Evolutionary conservation across 1,139 yeast species (phyloP).

Genomic region (Yamadazyma spencermartinsiae): DNA sequence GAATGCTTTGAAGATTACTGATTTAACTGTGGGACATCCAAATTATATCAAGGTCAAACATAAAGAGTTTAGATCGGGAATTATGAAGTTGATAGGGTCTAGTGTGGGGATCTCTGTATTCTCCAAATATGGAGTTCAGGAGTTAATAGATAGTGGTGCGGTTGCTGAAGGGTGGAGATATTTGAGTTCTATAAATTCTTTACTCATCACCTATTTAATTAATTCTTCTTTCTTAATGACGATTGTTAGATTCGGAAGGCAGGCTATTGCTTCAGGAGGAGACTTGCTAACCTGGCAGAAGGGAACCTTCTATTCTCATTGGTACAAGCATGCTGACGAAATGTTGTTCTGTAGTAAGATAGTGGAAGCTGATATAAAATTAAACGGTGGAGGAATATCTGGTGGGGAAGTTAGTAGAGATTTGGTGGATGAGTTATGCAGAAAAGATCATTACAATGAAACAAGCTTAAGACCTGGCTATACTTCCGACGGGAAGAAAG

Average conservation of each 20-base stretch:
- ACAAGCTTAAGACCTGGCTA: slow-evolving; percentile 34
- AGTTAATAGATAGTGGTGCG: slow-evolving; percentile 33
- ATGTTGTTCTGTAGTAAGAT: slow-evolving; percentile 65
- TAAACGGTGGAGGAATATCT: slow-evolving; percentile 44
- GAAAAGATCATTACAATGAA: slow-evolving; percentile 29
- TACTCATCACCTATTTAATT: slow-evolving; percentile 62
- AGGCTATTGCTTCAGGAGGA: slow-evolving; percentile 50
- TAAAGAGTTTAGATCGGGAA: slow-evolving; percentile 29
- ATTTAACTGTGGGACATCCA: slow-evolving; percentile 60
- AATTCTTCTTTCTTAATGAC: slow-evolving; percentile 64
- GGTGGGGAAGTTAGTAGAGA: slow-evolving; percentile 38
- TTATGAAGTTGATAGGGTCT: slow-evolving; percentile 29
- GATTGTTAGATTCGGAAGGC: slow-evolving; percentile 59
- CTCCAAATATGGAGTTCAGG: slow-evolving; percentile 41
- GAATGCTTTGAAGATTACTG: slow-evolving; percentile 58
- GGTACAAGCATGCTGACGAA: slow-evolving; percentile 70
- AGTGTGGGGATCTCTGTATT: slow-evolving; percentile 37
- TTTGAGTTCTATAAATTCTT: slow-evolving; percentile 55
- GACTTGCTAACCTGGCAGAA: slow-evolving; percentile 59
- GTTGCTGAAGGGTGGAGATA: slow-evolving; percentile 40
- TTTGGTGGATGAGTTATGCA: slow-evolving; percentile 41
- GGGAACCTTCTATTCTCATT: slow-evolving; percentile 64
- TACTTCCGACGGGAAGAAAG: slow-evolving; percentile 40
- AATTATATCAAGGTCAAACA: slow-evolving; percentile 43
- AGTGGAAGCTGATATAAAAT: slow-evolving; percentile 61